Base-by-base conservation (phyloP, 768 basidiomycete genomes). In the Mycena olivaceomarginata region DNA sequence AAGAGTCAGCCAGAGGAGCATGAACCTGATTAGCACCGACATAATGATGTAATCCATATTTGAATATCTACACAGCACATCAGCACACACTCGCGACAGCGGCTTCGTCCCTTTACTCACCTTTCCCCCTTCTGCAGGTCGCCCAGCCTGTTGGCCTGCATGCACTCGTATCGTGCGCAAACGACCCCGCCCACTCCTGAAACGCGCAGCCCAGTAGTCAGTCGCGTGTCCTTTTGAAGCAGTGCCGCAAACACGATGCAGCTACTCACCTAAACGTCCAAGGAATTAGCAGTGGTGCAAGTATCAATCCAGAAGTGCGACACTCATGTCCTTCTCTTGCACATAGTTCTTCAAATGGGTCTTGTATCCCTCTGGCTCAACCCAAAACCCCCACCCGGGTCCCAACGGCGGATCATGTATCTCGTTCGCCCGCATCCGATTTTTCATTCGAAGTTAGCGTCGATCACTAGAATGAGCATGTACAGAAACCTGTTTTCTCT, bases 351-450 rank as follows among this genome's bases (percentile, higher is more conserved):
- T 76, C 75, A 74, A 22, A 18, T 76, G 72, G 25, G 57, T 53
- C 45, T 66, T 70, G 62, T 78, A 81, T 2, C 43, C 15, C 2
- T 39, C 51, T 4, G 75, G 51, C 31, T 31, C 31, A 2, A 31
- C 31, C 31, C 31, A 31, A 31, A 31, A 31, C 31, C 31, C 31
- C 31, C 65, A 70, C 4, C 72, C 72, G 4, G 16, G 70, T 20
- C 77, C 76, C 5, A 82, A 57, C 10, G 75, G 31, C 0, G 81
- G 80, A 59, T 82, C 77, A 7, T 59, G 31, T 41, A 15, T 41
- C 3, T 78, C 72, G 10, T 66, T 79, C 8, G 73, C 67, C 5
- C 73, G 45, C 13, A 46, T 53, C 9, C 71, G 65, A 20, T 75
- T 56, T 65, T 81, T 81, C 10, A 82, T 31, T 2, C 31, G 31